A percentile compares a stretch with the other conserved stretches of the same genome.
These are phyloP conservation scores for Aspergillus awamori DNA, from an alignment of 2,329 filamentous ascomycete genomes.

Conservation along the genomic window DNA sequence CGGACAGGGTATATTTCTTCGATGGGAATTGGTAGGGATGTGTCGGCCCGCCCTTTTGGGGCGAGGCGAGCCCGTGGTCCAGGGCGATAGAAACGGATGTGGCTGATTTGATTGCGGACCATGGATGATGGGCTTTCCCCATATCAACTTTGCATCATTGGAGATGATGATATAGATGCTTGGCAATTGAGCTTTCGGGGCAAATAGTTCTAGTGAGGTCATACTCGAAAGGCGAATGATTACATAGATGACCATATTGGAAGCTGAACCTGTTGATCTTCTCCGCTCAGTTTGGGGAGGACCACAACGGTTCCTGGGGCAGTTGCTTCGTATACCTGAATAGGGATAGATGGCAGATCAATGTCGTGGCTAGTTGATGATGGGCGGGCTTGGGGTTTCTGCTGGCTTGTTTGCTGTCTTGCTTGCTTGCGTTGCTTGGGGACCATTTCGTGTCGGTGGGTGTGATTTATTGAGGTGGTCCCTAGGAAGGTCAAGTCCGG, in stretches of 20 bases:
- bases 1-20: neutral
- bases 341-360: slow-evolving; percentile 7
- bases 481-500: slow-evolving; percentile 10
- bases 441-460: neutral
- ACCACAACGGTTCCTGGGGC: slow-evolving; percentile 10
- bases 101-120: neutral
- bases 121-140: neutral
- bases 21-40: neutral
- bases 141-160: slow-evolving; percentile 3
- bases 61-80: neutral
- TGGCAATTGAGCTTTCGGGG: neutral
- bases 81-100: neutral
- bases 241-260: neutral
- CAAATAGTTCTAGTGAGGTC: slow-evolving; percentile 1
- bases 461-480: slow-evolving; percentile 2
- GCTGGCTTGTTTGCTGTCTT: neutral
- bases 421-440: neutral
- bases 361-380: neutral
- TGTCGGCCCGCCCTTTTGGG: neutral
- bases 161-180: neutral
- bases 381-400: neutral
- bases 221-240: slow-evolving; percentile 2
- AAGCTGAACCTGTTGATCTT: slow-evolving; percentile 8
- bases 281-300: neutral
- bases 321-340: slow-evolving; percentile 10